phyloP scores from a whole-genome alignment of 768 basidiomycete genomes.

The Gyrodon lividus region DNA sequence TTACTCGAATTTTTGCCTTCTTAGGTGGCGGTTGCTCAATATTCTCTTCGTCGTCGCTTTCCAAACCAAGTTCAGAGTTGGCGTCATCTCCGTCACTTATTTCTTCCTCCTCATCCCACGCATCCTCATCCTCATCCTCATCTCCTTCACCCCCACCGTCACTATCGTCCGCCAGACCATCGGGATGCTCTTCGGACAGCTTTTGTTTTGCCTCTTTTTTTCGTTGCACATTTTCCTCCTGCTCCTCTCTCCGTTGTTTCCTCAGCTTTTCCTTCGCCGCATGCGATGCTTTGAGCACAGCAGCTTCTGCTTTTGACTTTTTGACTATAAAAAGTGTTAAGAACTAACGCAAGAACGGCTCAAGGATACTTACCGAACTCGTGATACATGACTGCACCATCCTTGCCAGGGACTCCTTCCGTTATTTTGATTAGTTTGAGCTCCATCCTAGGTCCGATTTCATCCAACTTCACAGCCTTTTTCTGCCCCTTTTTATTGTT shows the following conservation, averaged over 20 bases:
- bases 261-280: slow-evolving; percentile 73
- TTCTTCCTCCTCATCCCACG: slow-evolving; percentile 64
- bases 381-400: slow-evolving; percentile 92
- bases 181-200: slow-evolving; percentile 32
- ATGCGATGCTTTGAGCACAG: slow-evolving; percentile 68
- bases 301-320: slow-evolving; percentile 78
- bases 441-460: slow-evolving; percentile 96
- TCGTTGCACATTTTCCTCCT: slow-evolving; percentile 84
- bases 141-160: slow-evolving; percentile 39
- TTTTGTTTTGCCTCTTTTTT: slow-evolving; percentile 57
- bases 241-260: slow-evolving; percentile 81
- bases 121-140: slow-evolving; percentile 37
- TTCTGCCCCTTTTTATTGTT: slow-evolving; percentile 91
- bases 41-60: slow-evolving; percentile 49
- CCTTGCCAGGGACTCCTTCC: slow-evolving; percentile 91
- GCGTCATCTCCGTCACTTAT: slow-evolving; percentile 54
- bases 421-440: slow-evolving; percentile 89
- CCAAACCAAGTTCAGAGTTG: slow-evolving; percentile 40
- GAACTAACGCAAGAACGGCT: not conserved
- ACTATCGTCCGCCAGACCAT: slow-evolving; percentile 43
- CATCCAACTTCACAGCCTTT: slow-evolving; percentile 88
- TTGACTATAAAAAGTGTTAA: slow-evolving; percentile 56
- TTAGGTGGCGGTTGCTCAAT: slow-evolving; percentile 51
- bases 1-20: slow-evolving; percentile 50
- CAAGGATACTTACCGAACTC: slow-evolving; percentile 70